Evolutionary conservation across 257 asterid genomes (phyloP).

Genomic region (Hygrophila difformis): DNA sequence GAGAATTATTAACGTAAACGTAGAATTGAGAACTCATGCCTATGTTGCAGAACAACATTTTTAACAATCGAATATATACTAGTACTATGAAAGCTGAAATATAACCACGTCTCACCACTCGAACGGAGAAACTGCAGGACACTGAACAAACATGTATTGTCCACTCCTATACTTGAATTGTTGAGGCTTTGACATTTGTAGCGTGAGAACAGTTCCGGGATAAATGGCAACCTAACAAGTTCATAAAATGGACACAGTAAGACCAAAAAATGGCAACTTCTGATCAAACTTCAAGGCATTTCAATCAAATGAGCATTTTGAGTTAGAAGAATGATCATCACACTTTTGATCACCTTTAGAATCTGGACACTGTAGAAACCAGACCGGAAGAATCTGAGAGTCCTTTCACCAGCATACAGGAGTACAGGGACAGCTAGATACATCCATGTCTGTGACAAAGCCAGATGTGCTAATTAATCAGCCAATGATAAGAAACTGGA

Average conservation of each 20-base stretch:
- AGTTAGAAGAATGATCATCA: conserved; percentile 1
- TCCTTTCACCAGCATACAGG: conserved; percentile 85
- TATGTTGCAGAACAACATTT: too few relatives aligned
- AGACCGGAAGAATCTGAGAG: conserved; percentile 77
- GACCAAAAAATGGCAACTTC: background rate
- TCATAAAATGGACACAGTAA: background rate
- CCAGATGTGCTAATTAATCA: background rate
- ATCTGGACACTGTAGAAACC: conserved; percentile 60
- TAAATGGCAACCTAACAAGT: conserved; percentile 74
- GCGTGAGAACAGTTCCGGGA: conserved; percentile 80
- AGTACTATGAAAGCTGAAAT: background rate
- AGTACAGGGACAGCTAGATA: conserved; percentile 84
- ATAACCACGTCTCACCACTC: conserved; percentile 52
- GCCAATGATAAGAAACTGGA: too few relatives aligned
- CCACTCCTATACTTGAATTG: conserved; percentile 80
- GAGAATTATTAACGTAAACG: background rate
- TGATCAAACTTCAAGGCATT: too few relatives aligned
- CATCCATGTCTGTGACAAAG: conserved; percentile 83
- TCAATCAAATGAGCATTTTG: background rate
- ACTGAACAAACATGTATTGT: conserved; percentile 93
- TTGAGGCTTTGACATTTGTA: conserved; percentile 95
- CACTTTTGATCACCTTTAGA: conserved; percentile 47
- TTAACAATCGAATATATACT: too few relatives aligned
- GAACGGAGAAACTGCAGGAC: conserved; percentile 93
- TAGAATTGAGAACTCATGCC: too few relatives aligned